These are phyloP conservation scores for Centella asiatica DNA, from an alignment of 129 eudicot genomes.

Conservation along the genomic window DNA sequence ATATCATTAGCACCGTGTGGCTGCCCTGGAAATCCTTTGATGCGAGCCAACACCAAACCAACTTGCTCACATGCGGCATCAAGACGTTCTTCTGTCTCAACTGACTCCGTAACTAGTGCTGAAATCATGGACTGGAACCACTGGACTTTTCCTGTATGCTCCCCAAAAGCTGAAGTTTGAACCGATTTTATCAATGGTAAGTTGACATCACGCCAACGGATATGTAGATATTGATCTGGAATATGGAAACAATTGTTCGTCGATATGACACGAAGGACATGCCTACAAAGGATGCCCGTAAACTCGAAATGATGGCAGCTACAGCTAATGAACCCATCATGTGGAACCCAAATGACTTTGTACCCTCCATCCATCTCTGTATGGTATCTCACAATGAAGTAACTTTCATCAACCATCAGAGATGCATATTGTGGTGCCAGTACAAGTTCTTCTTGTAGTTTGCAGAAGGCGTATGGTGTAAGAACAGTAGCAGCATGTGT, in stretches of 20 bases:
- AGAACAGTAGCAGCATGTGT: conserved; percentile 74
- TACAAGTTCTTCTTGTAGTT: conserved; percentile 73
- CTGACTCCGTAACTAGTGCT: conserved; percentile 49
- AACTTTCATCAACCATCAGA: conserved; percentile 49
- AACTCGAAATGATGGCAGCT: conserved; percentile 78
- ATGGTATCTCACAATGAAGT: conserved; percentile 79
- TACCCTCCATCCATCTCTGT: conserved; percentile 55
- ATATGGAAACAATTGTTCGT: conserved; percentile 77
- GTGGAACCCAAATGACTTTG: conserved; percentile 78
- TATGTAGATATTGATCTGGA: conserved; percentile 64
- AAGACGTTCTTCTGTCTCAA: conserved; percentile 64
- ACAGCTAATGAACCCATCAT: conserved; percentile 62
- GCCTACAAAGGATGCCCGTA: conserved; percentile 77
- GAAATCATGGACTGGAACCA: conserved; percentile 64
- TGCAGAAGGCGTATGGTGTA: conserved; percentile 70
- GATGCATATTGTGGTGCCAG: conserved; percentile 93
- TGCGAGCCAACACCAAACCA: conserved; percentile 43
- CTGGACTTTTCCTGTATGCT: conserved; percentile 41
- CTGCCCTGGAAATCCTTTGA: conserved; percentile 54
- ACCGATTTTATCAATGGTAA: conserved; percentile 27
- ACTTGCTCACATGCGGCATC: conserved; percentile 60
- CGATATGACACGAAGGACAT: conserved; percentile 73
- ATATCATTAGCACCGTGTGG: conserved; percentile 26
- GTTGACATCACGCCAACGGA: conserved; percentile 62
- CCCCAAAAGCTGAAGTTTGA: conserved; percentile 19